Base-by-base conservation (phyloP, 148 eudicot species). In the Rheum nobile region DNA sequence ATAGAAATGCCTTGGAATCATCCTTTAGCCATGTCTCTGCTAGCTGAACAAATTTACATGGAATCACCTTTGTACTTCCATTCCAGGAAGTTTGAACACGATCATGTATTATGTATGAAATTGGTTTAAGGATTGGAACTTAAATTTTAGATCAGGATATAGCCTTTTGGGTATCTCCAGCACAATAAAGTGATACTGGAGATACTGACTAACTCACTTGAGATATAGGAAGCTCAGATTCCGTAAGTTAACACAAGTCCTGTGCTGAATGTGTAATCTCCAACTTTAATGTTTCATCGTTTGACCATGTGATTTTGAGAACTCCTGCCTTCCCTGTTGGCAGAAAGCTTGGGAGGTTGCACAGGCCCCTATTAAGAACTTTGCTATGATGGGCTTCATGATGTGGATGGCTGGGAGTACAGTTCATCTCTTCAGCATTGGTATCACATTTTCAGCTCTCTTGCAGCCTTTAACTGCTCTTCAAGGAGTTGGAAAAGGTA, bases 341-440 rank as follows among this genome's bases (percentile, higher is more conserved):
- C 70, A 93, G 97, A 95, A 95, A 91, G 98, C 98, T 43, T 95
- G 98, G 98, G 98, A 95, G 83, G 91, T 95, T 38, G 98, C 98
- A 6, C 97, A 91, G 87, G 88, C 97, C 37, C 98, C 98, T 19
- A 74, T 86, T 48, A 95, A 91, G 81, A 95, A 95, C 77, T 85
- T 95, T 82, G 57, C 91, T 44, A 95, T 95, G 98, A 88, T 95
- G 98, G 97, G 90, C 32, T 95, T 95, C 84, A 95, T 95, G 98
- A 95, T 95, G 98, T 95, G 98, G 98, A 95, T 95, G 98, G 93
- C 98, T 78, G 98, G 98, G 76, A 95, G 88, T 81, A 95, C 98
- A 3, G 98, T 95, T 61, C 98, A 95, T 83, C 83, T 95, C 73
- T 95, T 95, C 55, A 95, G 98, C 88, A 90, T 91, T 77, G 97